Evolutionary conservation across 2,329 filamentous ascomycete genomes (phyloP).

Genomic region (Myriosclerotinia scirpicola): DNA sequence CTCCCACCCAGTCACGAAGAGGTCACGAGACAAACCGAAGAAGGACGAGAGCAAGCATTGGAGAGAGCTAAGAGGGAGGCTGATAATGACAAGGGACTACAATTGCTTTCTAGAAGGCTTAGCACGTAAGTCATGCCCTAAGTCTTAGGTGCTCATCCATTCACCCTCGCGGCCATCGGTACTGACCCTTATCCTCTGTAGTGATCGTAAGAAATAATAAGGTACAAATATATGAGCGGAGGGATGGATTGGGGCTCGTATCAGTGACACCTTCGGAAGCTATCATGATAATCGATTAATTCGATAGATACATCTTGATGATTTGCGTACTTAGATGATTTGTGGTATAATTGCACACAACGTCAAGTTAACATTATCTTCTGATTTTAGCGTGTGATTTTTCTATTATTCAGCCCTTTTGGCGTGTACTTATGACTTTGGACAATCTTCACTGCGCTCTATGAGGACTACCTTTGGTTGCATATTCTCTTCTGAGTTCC

Average conservation of each 20-base stretch:
- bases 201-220: constrained; percentile 35
- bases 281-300: constrained; percentile 22
- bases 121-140: constrained; percentile 75
- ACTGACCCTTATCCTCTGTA: constrained; percentile 22
- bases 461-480: not conserved
- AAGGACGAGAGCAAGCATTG: constrained; percentile 77
- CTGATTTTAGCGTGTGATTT: not conserved
- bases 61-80: constrained; percentile 85
- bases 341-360: constrained; percentile 21
- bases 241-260: not conserved
- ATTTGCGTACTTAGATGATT: constrained; percentile 10
- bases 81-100: constrained; percentile 85
- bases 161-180: not conserved
- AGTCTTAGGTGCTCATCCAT: not conserved
- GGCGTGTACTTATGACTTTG: not conserved
- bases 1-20: constrained; percentile 92
- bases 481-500: not conserved
- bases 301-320: constrained; percentile 23
- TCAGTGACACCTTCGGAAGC: constrained; percentile 20
- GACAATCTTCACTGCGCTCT: not conserved
- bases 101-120: constrained; percentile 83
- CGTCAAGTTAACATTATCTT: constrained; percentile 19
- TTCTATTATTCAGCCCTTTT: not conserved
- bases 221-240: constrained; percentile 19
- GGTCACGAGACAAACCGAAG: constrained; percentile 77